phyloP scores from a whole-genome alignment of 495 filamentous ascomycete species.

The Platismatia glauca region DNA sequence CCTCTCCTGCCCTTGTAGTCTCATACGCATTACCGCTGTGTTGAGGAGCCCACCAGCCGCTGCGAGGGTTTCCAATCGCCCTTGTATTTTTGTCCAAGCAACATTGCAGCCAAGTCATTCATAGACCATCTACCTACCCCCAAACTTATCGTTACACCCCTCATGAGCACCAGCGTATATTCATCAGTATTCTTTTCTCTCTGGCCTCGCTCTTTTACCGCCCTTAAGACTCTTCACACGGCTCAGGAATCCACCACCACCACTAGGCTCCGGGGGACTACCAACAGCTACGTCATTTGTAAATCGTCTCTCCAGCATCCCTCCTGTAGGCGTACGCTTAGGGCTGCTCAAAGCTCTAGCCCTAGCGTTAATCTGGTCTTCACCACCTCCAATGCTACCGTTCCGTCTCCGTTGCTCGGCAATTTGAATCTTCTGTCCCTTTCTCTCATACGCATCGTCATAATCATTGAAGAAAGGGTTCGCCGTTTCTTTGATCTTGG shows the following conservation, averaged over 20 bases:
- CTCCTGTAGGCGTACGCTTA: slow-evolving; percentile 32
- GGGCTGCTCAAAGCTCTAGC: slow-evolving; percentile 56
- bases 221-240: slow-evolving; percentile 84
- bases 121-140: neutral
- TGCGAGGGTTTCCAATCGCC: neutral
- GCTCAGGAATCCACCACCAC: slow-evolving; percentile 56
- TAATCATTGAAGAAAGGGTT: slow-evolving; percentile 91
- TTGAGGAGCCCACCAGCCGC: neutral
- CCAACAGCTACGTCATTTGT: slow-evolving; percentile 54
- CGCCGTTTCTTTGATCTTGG: slow-evolving; percentile 32
- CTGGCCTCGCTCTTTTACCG: slow-evolving; percentile 36
- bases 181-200: slow-evolving; percentile 25
- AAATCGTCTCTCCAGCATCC: slow-evolving; percentile 53
- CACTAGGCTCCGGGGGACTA: slow-evolving; percentile 6
- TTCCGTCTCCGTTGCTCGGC: slow-evolving; percentile 42
- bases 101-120: neutral
- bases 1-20: neutral
- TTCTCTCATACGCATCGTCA: slow-evolving; percentile 61
- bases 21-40: neutral
- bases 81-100: neutral
- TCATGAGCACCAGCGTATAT: neutral
- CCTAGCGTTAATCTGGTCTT: slow-evolving; percentile 30
- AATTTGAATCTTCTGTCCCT: slow-evolving; percentile 50
- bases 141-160: neutral
- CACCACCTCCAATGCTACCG: slow-evolving; percentile 30